Evolutionary conservation across 2,329 filamentous ascomycete species (phyloP).

Genomic region (Apiospora pterosperma): DNA sequence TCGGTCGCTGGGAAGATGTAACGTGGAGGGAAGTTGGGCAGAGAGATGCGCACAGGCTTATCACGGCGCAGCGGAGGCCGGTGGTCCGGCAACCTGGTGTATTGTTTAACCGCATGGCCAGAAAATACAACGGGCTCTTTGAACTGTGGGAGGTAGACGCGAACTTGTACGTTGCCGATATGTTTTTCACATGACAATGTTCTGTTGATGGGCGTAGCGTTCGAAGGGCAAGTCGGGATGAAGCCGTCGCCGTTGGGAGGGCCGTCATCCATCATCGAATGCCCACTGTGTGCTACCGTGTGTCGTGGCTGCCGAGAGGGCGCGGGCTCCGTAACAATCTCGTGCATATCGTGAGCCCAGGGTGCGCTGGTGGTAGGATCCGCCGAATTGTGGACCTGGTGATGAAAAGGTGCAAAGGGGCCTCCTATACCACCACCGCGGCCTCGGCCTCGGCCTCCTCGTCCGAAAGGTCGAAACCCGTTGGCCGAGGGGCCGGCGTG

Average conservation of each 20-base stretch:
- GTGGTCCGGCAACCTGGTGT: conserved; percentile 92
- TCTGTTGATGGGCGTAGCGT: conserved; percentile 65
- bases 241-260: conserved; percentile 52
- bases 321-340: conserved; percentile 52
- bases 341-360: conserved; percentile 96
- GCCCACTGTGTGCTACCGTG: conserved; percentile 16
- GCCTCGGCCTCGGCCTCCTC: conserved; percentile 61
- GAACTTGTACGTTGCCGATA: conserved; percentile 80
- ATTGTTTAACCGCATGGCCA: conserved; percentile 78
- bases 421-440: conserved; percentile 59
- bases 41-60: conserved; percentile 91
- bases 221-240: conserved; percentile 55
- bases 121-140: conserved; percentile 67
- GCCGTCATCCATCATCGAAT: conserved; percentile 38
- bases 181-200: conserved; percentile 80
- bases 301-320: conserved; percentile 37
- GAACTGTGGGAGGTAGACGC: conserved; percentile 77
- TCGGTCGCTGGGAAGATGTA: conserved; percentile 91
- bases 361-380: conserved; percentile 68
- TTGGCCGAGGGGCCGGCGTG: conserved; percentile 74
- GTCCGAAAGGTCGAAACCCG: conserved; percentile 69
- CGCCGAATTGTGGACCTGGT: conserved; percentile 41
- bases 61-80: conserved; percentile 90
- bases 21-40: conserved; percentile 73
- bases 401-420: conserved; percentile 52